Evolutionary conservation across 371 early-diverging fungal species (phyloP).

Genomic region (Lichtheimia ornata): DNA sequence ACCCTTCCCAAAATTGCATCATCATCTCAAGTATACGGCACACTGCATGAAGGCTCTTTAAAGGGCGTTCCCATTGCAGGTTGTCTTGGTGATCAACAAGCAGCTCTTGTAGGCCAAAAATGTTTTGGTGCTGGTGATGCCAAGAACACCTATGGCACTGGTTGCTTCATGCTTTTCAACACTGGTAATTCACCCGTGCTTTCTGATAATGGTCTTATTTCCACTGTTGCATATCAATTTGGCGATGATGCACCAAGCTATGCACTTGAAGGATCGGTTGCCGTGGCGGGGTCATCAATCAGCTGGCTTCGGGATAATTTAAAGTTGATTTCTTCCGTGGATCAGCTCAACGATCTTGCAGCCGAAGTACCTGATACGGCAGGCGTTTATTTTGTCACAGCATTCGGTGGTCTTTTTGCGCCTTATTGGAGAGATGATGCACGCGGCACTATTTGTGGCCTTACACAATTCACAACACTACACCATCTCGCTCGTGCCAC

Average conservation of each 20-base stretch:
- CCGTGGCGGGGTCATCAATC: slow-evolving; percentile 90
- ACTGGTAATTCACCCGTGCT: slow-evolving; percentile 79
- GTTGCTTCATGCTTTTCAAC: slow-evolving; percentile 95
- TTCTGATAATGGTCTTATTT: slow-evolving; percentile 83
- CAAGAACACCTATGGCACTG: slow-evolving; percentile 96
- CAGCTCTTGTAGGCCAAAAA: slow-evolving; percentile 92
- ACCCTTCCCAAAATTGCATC: slow-evolving; percentile 80
- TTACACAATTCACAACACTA: slow-evolving; percentile 84
- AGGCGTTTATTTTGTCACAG: slow-evolving; percentile 93
- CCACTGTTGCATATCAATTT: slow-evolving; percentile 90
- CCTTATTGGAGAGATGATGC: slow-evolving; percentile 94
- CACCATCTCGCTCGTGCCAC: slow-evolving; percentile 85
- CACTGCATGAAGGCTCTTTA: slow-evolving; percentile 55
- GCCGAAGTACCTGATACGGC: slow-evolving; percentile 69
- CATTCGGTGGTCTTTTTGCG: slow-evolving; percentile 91
- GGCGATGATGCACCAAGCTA: slow-evolving; percentile 74
- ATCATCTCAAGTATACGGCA: slow-evolving; percentile 81
- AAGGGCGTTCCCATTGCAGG: slow-evolving; percentile 75
- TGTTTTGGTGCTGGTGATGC: slow-evolving; percentile 86
- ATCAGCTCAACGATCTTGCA: slow-evolving; percentile 65
- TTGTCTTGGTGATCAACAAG: slow-evolving; percentile 94
- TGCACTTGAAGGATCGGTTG: slow-evolving; percentile 93
- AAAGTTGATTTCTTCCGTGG: slow-evolving; percentile 69
- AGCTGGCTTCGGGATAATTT: slow-evolving; percentile 90
- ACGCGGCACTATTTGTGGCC: slow-evolving; percentile 83